Conservation (phyloP, 2,329 filamentous ascomycete species). For the Lojkania enalia region DNA sequence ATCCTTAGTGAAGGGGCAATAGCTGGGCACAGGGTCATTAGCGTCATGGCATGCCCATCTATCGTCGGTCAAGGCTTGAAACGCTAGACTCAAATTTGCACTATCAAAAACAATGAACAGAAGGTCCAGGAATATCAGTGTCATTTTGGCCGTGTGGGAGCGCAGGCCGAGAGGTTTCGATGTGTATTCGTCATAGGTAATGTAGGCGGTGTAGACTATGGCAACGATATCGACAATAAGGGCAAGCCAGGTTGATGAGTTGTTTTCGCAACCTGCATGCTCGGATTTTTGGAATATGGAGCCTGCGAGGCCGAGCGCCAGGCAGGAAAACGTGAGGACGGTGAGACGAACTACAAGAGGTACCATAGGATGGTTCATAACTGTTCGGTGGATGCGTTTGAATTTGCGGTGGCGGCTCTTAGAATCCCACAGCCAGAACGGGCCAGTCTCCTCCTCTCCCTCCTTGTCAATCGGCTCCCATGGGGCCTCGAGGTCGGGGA, state of each 20-base stretch:
- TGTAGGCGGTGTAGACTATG: slow-evolving; percentile 86
- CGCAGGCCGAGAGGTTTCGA: slow-evolving; percentile 89
- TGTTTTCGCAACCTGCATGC: slow-evolving; percentile 44
- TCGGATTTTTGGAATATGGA: slow-evolving; percentile 64
- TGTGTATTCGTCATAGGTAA: slow-evolving; percentile 95
- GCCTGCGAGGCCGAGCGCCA: slow-evolving; percentile 77
- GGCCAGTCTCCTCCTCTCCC: slow-evolving; percentile 49
- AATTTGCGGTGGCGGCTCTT: slow-evolving; percentile 56
- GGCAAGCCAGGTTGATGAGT: slow-evolving; percentile 78
- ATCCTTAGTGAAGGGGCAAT: slow-evolving; percentile 35
- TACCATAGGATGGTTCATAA: slow-evolving; percentile 81
- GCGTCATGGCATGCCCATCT: slow-evolving; percentile 54
- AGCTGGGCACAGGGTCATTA: background rate
- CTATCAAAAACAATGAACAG: slow-evolving; percentile 98
- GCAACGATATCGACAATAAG: slow-evolving; percentile 87
- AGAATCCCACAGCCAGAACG: slow-evolving; percentile 52
- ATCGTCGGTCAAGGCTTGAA: slow-evolving; percentile 73
- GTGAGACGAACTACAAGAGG: slow-evolving; percentile 81
- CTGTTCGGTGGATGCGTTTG: slow-evolving; percentile 66
- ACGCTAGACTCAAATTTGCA: slow-evolving; percentile 86
- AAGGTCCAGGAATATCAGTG: slow-evolving; percentile 86
- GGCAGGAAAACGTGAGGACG: slow-evolving; percentile 79
- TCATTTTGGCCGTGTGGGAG: slow-evolving; percentile 80
- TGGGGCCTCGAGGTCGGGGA: slow-evolving; percentile 50
- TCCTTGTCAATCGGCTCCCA: slow-evolving; percentile 62